phyloP scores from a whole-genome alignment of 2,329 filamentous ascomycete genomes.

The Zymoseptoria passerinii region DNA sequence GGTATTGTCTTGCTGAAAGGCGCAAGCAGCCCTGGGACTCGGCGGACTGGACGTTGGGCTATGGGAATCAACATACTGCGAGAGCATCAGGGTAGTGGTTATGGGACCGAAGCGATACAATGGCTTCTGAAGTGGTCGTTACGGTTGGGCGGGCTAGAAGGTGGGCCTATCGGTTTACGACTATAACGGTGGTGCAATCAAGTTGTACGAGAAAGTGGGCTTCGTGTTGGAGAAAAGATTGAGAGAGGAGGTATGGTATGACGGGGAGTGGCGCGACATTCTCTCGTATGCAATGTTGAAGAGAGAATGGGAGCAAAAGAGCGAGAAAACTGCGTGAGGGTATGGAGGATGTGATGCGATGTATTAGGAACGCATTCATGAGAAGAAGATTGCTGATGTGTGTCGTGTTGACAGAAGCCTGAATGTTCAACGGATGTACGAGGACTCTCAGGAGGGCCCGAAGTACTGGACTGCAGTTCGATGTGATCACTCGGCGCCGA shows the following conservation, averaged over 20 bases:
- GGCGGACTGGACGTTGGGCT: not conserved
- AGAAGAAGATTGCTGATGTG: too few relatives aligned
- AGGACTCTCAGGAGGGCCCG: too few relatives aligned
- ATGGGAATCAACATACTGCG: constrained; percentile 1
- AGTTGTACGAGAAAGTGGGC: constrained; percentile 38
- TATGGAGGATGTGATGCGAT: not conserved
- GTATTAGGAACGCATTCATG: too few relatives aligned
- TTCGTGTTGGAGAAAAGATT: constrained; percentile 38
- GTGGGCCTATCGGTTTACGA: constrained; percentile 33
- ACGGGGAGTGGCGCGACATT: constrained; percentile 31
- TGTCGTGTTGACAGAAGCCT: too few relatives aligned
- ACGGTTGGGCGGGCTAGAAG: constrained; percentile 31
- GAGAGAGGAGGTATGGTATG: constrained; percentile 35
- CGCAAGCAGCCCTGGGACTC: not conserved
- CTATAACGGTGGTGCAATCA: constrained; percentile 36
- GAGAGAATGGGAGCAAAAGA: constrained; percentile 17
- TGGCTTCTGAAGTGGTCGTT: constrained; percentile 43
- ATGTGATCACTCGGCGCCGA: too few relatives aligned
- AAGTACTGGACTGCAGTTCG: too few relatives aligned
- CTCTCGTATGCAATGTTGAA: constrained; percentile 33
- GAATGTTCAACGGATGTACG: too few relatives aligned
- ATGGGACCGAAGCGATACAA: constrained; percentile 39
- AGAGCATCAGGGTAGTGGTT: constrained; percentile 32
- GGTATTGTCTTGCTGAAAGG: not conserved
- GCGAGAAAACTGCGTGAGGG: not conserved